A percentile compares a stretch with the other conserved stretches of the same genome.
Conservation (phyloP, 495 filamentous ascomycete species). For the Hypoxylon cercidicola region DNA sequence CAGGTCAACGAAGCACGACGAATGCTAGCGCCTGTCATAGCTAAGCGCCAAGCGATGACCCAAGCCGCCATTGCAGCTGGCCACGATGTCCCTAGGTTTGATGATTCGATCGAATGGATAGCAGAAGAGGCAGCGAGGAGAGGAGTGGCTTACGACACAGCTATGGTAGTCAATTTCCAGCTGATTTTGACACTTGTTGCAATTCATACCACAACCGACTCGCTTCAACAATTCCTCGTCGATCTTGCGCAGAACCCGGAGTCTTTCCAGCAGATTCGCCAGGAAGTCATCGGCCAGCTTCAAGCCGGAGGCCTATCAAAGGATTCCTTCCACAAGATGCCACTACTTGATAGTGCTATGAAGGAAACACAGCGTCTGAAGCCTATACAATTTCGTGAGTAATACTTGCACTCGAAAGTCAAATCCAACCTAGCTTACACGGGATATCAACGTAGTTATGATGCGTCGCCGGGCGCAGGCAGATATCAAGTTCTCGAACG, state of each 20-base stretch:
- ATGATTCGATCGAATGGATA: constrained; percentile 54
- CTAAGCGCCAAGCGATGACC: constrained; percentile 37
- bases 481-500: constrained; percentile 58
- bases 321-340: constrained; percentile 61
- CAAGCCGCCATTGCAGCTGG: constrained; percentile 27
- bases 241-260: constrained; percentile 52
- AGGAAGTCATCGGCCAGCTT: constrained; percentile 51
- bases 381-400: constrained; percentile 49
- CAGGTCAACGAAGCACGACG: constrained; percentile 36
- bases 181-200: constrained; percentile 43
- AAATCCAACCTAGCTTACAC: constrained; percentile 1
- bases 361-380: constrained; percentile 59
- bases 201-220: constrained; percentile 53
- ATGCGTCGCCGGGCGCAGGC: constrained; percentile 54
- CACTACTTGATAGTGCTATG: constrained; percentile 62
- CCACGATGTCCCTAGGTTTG: constrained; percentile 26
- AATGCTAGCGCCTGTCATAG: constrained; percentile 44
- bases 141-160: constrained; percentile 43
- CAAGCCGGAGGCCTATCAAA: constrained; percentile 56
- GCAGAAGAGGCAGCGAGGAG: constrained; percentile 37
- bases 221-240: constrained; percentile 48
- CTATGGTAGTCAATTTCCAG: constrained; percentile 36
- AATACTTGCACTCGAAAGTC: neutral
- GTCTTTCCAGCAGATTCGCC: constrained; percentile 47
- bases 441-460: constrained; percentile 1